A percentile compares a stretch with the other conserved stretches of the same genome.
Evolutionary conservation across 805 yeast genomes (phyloP).

Genomic region (Wickerhamomyces pijperi): DNA sequence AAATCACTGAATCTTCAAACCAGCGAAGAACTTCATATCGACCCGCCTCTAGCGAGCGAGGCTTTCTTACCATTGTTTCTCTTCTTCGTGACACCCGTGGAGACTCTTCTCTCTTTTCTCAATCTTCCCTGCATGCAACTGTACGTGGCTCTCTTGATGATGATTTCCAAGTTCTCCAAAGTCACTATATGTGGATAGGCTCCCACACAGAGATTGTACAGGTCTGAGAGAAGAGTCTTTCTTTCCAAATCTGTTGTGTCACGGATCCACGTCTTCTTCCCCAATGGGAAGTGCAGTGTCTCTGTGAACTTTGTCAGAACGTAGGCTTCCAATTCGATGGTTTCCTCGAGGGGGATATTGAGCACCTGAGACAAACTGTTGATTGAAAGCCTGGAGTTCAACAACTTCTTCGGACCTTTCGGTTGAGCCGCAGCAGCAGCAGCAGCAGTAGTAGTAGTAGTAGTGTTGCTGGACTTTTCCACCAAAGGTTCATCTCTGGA

Average conservation of each 20-base stretch:
- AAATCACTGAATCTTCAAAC: no score
- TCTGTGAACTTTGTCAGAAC: conserved; percentile 41
- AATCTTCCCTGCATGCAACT: conserved; percentile 69
- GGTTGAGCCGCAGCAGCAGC: no score
- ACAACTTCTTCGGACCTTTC: conserved; percentile 3
- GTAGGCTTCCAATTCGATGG: conserved; percentile 41
- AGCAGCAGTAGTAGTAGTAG: no score
- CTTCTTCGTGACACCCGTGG: conserved; percentile 15
- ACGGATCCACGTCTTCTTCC: conserved; percentile 76
- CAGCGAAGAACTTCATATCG: no score
- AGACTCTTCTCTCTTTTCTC: conserved; percentile 54
- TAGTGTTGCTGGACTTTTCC: not conserved
- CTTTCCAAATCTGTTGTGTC: conserved; percentile 55
- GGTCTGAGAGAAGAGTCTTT: conserved; percentile 31
- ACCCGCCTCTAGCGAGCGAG: no score
- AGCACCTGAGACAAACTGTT: conserved; percentile 43
- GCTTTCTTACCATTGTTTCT: conserved; percentile 1
- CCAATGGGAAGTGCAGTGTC: conserved; percentile 60
- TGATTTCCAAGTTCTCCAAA: conserved; percentile 44
- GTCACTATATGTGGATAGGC: conserved; percentile 12
- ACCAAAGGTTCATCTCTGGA: not conserved
- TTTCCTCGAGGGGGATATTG: conserved; percentile 37
- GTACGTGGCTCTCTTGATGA: conserved; percentile 74
- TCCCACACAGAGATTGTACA: conserved; percentile 26
- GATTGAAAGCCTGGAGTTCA: conserved; percentile 48